phyloP scores from a whole-genome alignment of 2,329 filamentous ascomycete species.

The Ophiosphaerella herpotricha region DNA sequence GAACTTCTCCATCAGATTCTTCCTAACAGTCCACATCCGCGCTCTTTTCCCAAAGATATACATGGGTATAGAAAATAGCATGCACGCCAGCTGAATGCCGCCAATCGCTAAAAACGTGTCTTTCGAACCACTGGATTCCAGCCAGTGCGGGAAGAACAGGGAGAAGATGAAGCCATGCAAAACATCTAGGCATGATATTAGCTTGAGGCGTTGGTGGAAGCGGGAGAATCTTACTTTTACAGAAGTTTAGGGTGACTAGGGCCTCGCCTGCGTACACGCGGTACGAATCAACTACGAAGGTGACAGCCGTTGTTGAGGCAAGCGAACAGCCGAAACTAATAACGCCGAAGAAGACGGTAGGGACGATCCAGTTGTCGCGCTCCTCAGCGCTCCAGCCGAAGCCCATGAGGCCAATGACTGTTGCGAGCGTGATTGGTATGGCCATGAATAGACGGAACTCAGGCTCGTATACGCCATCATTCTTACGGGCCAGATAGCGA shows the following conservation, averaged over 20 bases:
- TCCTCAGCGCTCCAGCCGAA: constrained; percentile 90
- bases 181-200: constrained; percentile 59
- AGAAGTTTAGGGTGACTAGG: constrained; percentile 90
- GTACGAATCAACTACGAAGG: constrained; percentile 92
- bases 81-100: constrained; percentile 77
- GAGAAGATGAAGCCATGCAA: constrained; percentile 88
- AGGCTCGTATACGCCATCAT: constrained; percentile 93
- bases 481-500: constrained; percentile 76
- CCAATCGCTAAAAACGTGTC: constrained; percentile 82
- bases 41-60: constrained; percentile 91
- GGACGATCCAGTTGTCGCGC: constrained; percentile 82
- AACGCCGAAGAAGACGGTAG: constrained; percentile 89
- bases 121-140: constrained; percentile 74
- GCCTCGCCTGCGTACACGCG: constrained; percentile 92
- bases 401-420: constrained; percentile 85
- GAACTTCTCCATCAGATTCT: constrained; percentile 83
- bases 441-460: constrained; percentile 75
- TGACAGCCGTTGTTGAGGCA: constrained; percentile 88
- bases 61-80: constrained; percentile 83
- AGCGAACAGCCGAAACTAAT: constrained; percentile 91
- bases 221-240: constrained; percentile 66
- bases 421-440: constrained; percentile 75
- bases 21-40: constrained; percentile 91
- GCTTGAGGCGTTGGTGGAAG: neutral
- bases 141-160: constrained; percentile 72